phyloP scores from a whole-genome alignment of 2,329 filamentous ascomycete species.

The Diaporthe ilicicola region DNA sequence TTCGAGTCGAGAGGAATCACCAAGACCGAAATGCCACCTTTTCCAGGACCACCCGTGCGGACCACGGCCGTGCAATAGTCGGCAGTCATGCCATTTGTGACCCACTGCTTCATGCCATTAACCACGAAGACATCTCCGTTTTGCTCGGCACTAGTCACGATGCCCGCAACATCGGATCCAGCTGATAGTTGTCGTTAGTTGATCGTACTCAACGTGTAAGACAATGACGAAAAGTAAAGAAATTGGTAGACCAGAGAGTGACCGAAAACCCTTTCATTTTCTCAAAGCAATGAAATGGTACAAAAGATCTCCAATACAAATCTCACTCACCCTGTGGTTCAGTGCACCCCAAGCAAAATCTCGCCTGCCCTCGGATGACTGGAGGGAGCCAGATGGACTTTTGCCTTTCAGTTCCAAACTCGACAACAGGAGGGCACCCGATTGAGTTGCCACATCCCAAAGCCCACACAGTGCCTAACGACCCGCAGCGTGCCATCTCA shows the following conservation, averaged over 20 bases:
- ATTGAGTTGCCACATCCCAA: conserved; percentile 44
- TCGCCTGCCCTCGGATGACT: conserved; percentile 1
- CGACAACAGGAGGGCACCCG: conserved; percentile 35
- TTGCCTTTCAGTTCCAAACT: conserved; percentile 28
- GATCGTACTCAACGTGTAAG: neutral
- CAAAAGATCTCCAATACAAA: neutral
- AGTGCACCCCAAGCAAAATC: conserved; percentile 29
- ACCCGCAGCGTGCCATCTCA: conserved; percentile 45
- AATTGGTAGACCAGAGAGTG: neutral
- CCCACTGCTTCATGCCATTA: conserved; percentile 71
- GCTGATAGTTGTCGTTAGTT: neutral
- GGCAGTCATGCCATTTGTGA: conserved; percentile 66
- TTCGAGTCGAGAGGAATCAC: conserved; percentile 56
- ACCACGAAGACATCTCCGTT: conserved; percentile 59
- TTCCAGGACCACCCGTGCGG: conserved; percentile 60
- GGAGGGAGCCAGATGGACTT: conserved; percentile 21
- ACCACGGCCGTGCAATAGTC: conserved; percentile 67
- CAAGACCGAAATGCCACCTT: conserved; percentile 58
- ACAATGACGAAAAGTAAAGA: neutral
- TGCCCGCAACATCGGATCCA: conserved; percentile 12
- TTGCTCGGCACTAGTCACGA: conserved; percentile 46
- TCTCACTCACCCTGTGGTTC: conserved; percentile 59
- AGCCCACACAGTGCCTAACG: conserved; percentile 43
- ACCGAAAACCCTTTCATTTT: too few species aligned
- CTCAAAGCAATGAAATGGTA: too few species aligned